Evolutionary conservation across 1,284 basidiomycete species (phyloP), one percentile per base, ranked within the genome.

Genomic region (Puccinia hordei): DNA sequence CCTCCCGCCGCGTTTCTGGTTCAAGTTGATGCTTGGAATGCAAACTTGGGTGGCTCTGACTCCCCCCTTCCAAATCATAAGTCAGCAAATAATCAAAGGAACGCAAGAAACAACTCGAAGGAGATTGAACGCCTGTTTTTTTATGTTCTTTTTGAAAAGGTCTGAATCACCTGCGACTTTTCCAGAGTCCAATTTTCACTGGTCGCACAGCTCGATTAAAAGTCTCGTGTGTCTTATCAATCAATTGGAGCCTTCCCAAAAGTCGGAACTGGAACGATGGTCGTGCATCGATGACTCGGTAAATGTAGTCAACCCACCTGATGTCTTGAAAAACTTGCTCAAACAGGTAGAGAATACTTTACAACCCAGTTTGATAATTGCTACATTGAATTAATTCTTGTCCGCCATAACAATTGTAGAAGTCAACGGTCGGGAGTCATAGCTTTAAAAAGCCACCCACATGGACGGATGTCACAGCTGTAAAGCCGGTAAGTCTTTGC

Each of bases 161-260:
- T 19, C 61, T 8, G 35, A 63, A 38, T 19, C 12, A n/a, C 30
- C 35, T 10, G 4, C 13, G 22, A 22, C 17, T 17, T 55, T 55
- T 19, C 69, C 69, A n/a, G 51, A 72, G 17, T 51, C 24, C 44
- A 69, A 38, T 30, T 33, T 10, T 1, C 4, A 72, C 19, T 72
- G 69, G 49, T 72, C 69, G 10, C 49, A 53, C 19, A 38, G 49
- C 30, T 72, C 69, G 49, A 55, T 72, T 24, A 72, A 38, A 22
- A 72, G 33, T 72, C 51, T 72, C 5, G 19, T 72, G 49, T 49
- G 69, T n/a, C 33, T 72, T 5, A 51, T 72, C 49, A 72, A 55
- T 72, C 69, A 55, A 38, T 38, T 72, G 22, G 49, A 72, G n/a
- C 69, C 69, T 22, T 72, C 69, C 33, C 69, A 72, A 55, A 72